Conservation (phyloP, 2,329 filamentous ascomycete genomes). For the Pseudogymnoascus sp. region DNA sequence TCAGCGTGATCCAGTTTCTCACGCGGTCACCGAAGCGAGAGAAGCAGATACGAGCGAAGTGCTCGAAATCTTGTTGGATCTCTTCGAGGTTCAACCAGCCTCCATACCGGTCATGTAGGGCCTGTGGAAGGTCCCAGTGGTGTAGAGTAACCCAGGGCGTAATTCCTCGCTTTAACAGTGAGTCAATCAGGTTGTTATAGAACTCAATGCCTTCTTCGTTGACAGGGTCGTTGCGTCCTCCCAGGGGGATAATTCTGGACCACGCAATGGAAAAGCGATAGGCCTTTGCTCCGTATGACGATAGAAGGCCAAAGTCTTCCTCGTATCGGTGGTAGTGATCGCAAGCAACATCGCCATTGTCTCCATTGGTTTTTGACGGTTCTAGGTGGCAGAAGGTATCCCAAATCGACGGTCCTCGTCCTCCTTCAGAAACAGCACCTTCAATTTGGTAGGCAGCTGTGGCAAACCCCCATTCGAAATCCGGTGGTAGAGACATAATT, state of each 20-base stretch:
- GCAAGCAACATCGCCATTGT: slow-evolving; percentile 39
- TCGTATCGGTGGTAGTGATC: slow-evolving; percentile 44
- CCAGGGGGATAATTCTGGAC: slow-evolving; percentile 41
- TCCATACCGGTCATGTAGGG: slow-evolving; percentile 31
- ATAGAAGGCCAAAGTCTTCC: slow-evolving; percentile 35
- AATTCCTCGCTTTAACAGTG: slow-evolving; percentile 34
- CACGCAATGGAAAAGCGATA: slow-evolving; percentile 40
- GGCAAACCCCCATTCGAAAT: slow-evolving; percentile 35
- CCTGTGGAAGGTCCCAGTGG: slow-evolving; percentile 34
- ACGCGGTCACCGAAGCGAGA: slow-evolving; percentile 32
- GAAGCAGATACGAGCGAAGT: slow-evolving; percentile 33
- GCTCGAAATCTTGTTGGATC: slow-evolving; percentile 30
- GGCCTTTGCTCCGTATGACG: slow-evolving; percentile 31
- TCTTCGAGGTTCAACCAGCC: slow-evolving; percentile 28
- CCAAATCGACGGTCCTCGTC: slow-evolving; percentile 31
- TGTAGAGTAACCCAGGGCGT: slow-evolving; percentile 36
- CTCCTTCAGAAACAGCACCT: slow-evolving; percentile 34
- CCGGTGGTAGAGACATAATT: slow-evolving; percentile 23
- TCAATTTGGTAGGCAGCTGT: slow-evolving; percentile 37
- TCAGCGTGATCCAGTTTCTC: slow-evolving; percentile 34
- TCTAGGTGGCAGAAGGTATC: slow-evolving; percentile 31
- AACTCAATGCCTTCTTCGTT: slow-evolving; percentile 39
- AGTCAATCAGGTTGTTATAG: slow-evolving; percentile 40
- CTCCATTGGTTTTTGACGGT: slow-evolving; percentile 23
- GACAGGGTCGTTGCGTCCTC: slow-evolving; percentile 33